Conservation (phyloP, 768 basidiomycete species). For the Podaxis sp. region DNA sequence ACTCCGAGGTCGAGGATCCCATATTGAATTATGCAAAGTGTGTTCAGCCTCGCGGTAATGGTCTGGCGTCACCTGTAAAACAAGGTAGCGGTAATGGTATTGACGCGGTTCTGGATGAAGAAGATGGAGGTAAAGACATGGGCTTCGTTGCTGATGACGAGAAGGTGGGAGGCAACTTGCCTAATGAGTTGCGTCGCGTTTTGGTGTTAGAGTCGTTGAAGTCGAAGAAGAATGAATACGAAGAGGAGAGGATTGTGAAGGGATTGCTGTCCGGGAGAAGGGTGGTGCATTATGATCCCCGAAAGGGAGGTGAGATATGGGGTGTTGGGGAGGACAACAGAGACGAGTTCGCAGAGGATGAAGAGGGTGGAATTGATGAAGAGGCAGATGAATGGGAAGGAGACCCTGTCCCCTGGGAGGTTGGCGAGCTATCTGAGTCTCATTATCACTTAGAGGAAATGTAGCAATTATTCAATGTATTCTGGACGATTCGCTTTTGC, state of each 20-base stretch:
- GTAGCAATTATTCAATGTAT: background rate
- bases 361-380: constrained; percentile 26
- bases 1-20: constrained; percentile 28
- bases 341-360: constrained; percentile 8
- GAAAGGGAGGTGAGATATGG: constrained; percentile 72
- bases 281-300: constrained; percentile 52
- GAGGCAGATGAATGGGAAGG: constrained; percentile 74
- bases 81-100: background rate
- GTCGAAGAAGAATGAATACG: constrained; percentile 31
- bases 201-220: constrained; percentile 54
- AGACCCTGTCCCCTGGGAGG: constrained; percentile 79
- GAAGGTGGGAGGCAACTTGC: constrained; percentile 52
- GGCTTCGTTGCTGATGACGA: constrained; percentile 31
- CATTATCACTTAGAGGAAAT: constrained; percentile 8
- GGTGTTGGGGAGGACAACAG: constrained; percentile 53
- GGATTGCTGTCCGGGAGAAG: constrained; percentile 57
- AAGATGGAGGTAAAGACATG: constrained; percentile 24
- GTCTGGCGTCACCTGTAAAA: constrained; percentile 2
- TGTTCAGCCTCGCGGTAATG: constrained; percentile 11
- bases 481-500: background rate
- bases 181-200: constrained; percentile 61
- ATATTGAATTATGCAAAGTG: constrained; percentile 23
- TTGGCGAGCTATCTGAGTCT: constrained; percentile 57
- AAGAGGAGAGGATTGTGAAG: constrained; percentile 54
- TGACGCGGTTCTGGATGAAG: constrained; percentile 7